Base-by-base conservation (phyloP, 1,139 yeast genomes). In the Barnettozyma hawaiiensis region DNA sequence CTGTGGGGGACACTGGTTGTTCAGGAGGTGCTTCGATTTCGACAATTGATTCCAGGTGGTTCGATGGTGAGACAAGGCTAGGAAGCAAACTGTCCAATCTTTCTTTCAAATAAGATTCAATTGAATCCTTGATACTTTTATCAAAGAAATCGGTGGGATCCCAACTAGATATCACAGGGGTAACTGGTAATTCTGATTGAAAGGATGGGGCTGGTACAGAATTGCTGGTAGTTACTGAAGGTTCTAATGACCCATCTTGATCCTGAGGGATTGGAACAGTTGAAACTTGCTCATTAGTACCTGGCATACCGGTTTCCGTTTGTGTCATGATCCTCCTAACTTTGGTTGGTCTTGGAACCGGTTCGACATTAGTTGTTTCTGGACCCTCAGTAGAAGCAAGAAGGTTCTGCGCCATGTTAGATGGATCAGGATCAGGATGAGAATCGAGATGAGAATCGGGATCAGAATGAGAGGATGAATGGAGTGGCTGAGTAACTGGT, bases 91-190 rank as follows among this genome's bases (percentile, higher is more conserved):
- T 26, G 10, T 37, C 46, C 6, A 44, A 23, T 6, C 42, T 32
- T 23, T 38, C 35, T 29, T 36, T 39, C 35, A 46, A 37, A 15
- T 43, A 46, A 5, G 31, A 22, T 21, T 46, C 48, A 18, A 43
- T 34, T 2, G 39, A 35, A 1, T 41, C 37, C 24, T 41, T 45
- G 11, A 45, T 33, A 4, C 19, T 33, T 7, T 45, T 21, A 20
- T 43, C 45, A 11, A 43, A 40, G 10, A 21, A 21, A 15, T 9
- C 35, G n/a, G 23, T 14, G 9, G 16, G 29, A 26, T 14, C 16
- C 15, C 5, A 15, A 26, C 3, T 26, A n/a, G 16, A 9, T 26
- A n/a, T 7, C 8, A n/a, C 3, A 5, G 16, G 16, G 8, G 10
- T n/a, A n/a, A 16, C 14, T n/a, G 29, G 9, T 6, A n/a, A 16